These are phyloP conservation scores for Pichia sp. DNA, from an alignment of 1,139 yeast genomes.

Conservation along the genomic window DNA sequence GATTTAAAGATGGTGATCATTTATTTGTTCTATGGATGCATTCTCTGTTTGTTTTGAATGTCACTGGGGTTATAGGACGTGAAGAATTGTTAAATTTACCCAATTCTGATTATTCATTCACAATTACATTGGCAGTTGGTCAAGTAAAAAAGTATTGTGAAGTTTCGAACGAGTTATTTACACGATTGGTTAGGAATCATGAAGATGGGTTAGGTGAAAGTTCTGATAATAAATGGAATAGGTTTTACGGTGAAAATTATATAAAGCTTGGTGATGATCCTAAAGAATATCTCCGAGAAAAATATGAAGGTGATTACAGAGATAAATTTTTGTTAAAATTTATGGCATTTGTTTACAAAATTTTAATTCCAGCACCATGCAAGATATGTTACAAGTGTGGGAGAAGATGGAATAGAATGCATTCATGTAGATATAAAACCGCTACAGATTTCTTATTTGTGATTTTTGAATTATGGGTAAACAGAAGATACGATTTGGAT, in stretches of 20 bases:
- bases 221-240: background rate
- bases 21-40: background rate
- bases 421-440: background rate
- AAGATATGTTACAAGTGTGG: background rate
- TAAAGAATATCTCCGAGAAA: background rate
- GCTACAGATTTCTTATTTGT: background rate
- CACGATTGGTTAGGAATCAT: background rate
- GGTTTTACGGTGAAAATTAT: background rate
- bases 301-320: background rate
- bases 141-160: background rate
- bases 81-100: background rate
- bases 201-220: background rate
- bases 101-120: background rate
- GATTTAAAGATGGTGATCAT: background rate
- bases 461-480: background rate
- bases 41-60: background rate
- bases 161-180: background rate
- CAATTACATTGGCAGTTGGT: background rate
- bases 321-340: background rate
- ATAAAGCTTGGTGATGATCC: background rate
- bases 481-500: background rate
- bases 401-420: background rate
- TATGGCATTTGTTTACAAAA: no score
- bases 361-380: background rate
- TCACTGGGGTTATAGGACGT: background rate